Base-by-base conservation (phyloP, 345 rosid genomes). In the Psidium friedrichsthalianum region DNA sequence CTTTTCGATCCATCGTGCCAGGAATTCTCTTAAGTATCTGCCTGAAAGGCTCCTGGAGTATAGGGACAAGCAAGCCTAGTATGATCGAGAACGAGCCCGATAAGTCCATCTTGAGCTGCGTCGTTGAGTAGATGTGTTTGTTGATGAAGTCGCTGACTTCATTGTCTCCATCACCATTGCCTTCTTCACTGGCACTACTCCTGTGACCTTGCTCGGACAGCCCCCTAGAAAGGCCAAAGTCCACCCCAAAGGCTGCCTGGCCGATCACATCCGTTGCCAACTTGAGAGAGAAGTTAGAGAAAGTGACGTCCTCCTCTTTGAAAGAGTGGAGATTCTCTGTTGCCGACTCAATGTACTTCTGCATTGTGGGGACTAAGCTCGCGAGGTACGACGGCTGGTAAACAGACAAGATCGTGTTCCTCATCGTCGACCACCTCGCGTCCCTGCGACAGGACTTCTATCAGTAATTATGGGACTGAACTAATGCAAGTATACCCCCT, bases 101-200 rank as follows among this genome's bases (percentile, higher is more conserved):
- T 51, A 95, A 89, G 85, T 97, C 97, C 98, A 97, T 95, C 92
- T 97, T 97, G 25, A 97, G 96, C 82, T 97, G 97, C 58, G 97
- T 93, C 6, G 98, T 95, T 61, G 99, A 97, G 92, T 95, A 97
- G 49, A 94, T 93, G 86, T 97, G 98, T 86, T 95, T 95, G 84
- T 94, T 93, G 78, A 95, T 90, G 85, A 95, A 95, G 59, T 92
- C 94, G 52, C 93, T 85, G 44, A 93, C 98, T 85, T 92, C 86
- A 47, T 83, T 85, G 82, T 56, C 87, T 36, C 87, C 76, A n/a
- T 61, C 85, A 1, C 25, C 83, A 1, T 21, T 32, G 29, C 58
- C 53, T 20, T 86, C 87, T 88, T 83, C 82, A 27, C 44, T 59
- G 56, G 36, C 51, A 40, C 51, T 21, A 16, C 13, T 83, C 83